Base-by-base conservation (phyloP, 2,329 filamentous ascomycete species). In the Endothia cerciana region DNA sequence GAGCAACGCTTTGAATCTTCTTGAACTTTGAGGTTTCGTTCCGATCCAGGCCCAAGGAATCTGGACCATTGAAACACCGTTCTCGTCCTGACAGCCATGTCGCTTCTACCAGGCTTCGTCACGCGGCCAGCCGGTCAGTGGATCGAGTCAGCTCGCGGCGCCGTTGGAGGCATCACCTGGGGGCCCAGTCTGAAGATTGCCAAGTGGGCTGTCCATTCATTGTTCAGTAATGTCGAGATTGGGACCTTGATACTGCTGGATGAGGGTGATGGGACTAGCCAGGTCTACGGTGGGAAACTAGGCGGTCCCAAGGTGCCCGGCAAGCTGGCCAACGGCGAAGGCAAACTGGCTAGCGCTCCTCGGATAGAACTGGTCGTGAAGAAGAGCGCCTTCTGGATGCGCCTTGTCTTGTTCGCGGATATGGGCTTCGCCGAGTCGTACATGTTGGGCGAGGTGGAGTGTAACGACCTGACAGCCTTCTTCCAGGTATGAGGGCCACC, bases 401-500 rank as follows among this genome's bases (percentile, higher is more conserved):
- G 89, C 49, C 76, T 91, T 61, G 82, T 89, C 56, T 77, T 92
- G 36, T 91, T 91, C 72, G 88, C 86, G 45, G 90, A 92, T 74
- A 91, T 92, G 88, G 90, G 90, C 2, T 91, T 92, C 69, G 86
- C 89, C 15, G 87, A 91, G 74, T 85, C 88, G 36, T 92, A 90
- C 72, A 92, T 92, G 88, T 80, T 92, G 19, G 87, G 87, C 55
- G 89, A 92, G 74, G 82, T 91, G 36, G 85, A 87, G 61, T 91
- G 89, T 67, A 78, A 83, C 13, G 85, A 92, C 73, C 74, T 93
- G 70, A 88, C 87, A 1, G 82, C 83, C 2, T 91, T 92, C 73
- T 92, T 93, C 74, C 84, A 86, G 74, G 86, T 88, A 77, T 68
- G n/a, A 8, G 10, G 28, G 13, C 22, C 47, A 58, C 13, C 11